Base-by-base conservation (phyloP, 768 basidiomycete species). In the Pleurotus citrinopileatus region DNA sequence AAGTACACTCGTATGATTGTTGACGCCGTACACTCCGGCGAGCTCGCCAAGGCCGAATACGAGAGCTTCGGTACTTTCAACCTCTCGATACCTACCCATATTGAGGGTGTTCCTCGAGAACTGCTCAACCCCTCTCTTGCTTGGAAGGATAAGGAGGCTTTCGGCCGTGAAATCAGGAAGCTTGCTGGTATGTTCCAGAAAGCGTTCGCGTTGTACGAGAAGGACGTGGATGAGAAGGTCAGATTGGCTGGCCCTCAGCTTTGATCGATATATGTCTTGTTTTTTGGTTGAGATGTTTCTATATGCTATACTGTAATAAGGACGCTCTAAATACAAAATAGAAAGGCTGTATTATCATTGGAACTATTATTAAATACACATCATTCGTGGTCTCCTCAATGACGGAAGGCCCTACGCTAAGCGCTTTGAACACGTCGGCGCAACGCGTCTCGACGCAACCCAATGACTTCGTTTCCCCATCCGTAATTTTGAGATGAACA, bases 1-100 rank as follows among this genome's bases (percentile, higher is more conserved):
- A 91, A 90, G 67, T 93, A 86, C 74, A 98, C 97, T 43, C 92
- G 96, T 53, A 86, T 87, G 55, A 98, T 98, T 69, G 89, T 98
- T 72, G 94, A 98, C 69, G 91, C 94, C 36, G 93, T 98, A 64
- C 97, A 98, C 78, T 87, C 89, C 55, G 95, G 96, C 47, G 83
- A 86, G 65, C 88, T 98, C 59, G 87, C 87, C 67, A 81, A 87
- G 65, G 88, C 89, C 59, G 86, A 94, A 67, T 98, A 75, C 70
- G 91, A 93, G 77, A 89, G 70, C 60, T 94, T 94, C 66, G 82
- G 73, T 55, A 80, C 82, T 54, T 99, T 98, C 77, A 82, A 82
- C 67, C 81, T 98, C 57, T 76, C 83, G 59, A 84, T 98, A 69
- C 96, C 97, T 37, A 95, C 84, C 40, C 65, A 68, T 42, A 71